Evolutionary conservation across 2,329 filamentous ascomycete species (phyloP).

Genomic region (Nannizzia gypsea): DNA sequence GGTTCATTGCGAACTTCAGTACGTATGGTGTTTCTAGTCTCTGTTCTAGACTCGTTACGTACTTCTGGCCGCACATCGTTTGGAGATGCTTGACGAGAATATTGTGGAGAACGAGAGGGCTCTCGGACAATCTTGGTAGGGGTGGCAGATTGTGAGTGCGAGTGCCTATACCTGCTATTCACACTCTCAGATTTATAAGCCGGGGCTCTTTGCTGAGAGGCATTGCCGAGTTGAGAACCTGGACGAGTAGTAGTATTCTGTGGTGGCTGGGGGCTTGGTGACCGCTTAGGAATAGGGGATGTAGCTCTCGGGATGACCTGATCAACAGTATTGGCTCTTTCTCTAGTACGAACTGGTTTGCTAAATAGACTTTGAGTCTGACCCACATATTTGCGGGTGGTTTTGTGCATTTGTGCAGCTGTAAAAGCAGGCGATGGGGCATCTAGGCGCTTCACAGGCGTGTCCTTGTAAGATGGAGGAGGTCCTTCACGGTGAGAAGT

Average conservation of each 20-base stretch:
- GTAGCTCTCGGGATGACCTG: constrained; percentile 28
- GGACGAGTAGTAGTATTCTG: constrained; percentile 22
- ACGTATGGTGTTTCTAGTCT: background rate
- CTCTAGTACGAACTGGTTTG: constrained; percentile 23
- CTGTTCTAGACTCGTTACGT: background rate
- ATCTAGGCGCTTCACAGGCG: constrained; percentile 64
- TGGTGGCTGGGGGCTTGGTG: constrained; percentile 25
- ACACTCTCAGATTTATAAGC: constrained; percentile 35
- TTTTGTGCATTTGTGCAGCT: constrained; percentile 87
- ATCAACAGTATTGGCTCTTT: constrained; percentile 22
- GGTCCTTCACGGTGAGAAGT: constrained; percentile 58
- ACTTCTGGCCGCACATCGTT: constrained; percentile 15
- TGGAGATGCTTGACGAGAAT: constrained; percentile 28
- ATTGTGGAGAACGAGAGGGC: constrained; percentile 36
- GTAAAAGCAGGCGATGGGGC: constrained; percentile 88
- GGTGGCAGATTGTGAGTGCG: constrained; percentile 19
- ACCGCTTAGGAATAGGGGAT: constrained; percentile 28
- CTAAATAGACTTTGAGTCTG: constrained; percentile 70
- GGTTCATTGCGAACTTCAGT: background rate
- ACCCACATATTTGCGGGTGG: constrained; percentile 74
- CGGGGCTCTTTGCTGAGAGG: constrained; percentile 34
- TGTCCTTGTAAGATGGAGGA: constrained; percentile 71
- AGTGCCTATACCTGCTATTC: constrained; percentile 28
- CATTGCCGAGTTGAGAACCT: constrained; percentile 31
- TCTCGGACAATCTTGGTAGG: constrained; percentile 23